These are phyloP conservation scores for Backusella psychrophila DNA, from an alignment of 192 early-diverging fungal genomes.

Conservation along the genomic window DNA sequence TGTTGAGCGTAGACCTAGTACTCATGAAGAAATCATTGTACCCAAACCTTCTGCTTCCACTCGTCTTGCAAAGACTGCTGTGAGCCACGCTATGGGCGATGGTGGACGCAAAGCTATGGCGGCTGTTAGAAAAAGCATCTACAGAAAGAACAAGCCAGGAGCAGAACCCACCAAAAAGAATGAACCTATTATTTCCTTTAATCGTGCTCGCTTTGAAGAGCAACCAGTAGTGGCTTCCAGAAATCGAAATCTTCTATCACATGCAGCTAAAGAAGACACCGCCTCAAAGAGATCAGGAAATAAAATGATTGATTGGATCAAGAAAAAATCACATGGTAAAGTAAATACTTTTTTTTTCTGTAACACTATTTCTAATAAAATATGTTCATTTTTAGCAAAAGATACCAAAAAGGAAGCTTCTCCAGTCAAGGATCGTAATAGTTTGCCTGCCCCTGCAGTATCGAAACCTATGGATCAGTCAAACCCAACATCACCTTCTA, in stretches of 20 bases:
- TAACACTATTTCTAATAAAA: background rate
- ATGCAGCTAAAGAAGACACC: background rate
- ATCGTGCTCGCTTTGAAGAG: background rate
- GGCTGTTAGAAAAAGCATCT: slow-evolving; percentile 2
- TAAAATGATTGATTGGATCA: slow-evolving; percentile 58
- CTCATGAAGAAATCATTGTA: background rate
- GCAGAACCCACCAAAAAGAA: background rate
- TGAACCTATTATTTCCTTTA: background rate
- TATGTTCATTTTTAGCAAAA: background rate
- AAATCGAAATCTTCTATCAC: background rate
- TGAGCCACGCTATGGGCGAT: background rate
- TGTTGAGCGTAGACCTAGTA: background rate
- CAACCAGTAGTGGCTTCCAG: background rate
- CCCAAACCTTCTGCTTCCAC: background rate
- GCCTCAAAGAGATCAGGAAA: slow-evolving; percentile 27
- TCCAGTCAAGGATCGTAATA: background rate
- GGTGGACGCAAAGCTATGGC: slow-evolving; percentile 17
- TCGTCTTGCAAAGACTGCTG: slow-evolving; percentile 1
- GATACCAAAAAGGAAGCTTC: background rate
- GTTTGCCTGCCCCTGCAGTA: background rate
- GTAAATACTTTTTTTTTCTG: background rate
- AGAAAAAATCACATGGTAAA: slow-evolving; percentile 32
- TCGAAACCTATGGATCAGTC: background rate
- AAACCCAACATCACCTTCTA: background rate
- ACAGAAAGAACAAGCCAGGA: background rate